Evolutionary conservation across 163 green algal genomes (phyloP).

Genomic region (Prototheca wickerhamii): DNA sequence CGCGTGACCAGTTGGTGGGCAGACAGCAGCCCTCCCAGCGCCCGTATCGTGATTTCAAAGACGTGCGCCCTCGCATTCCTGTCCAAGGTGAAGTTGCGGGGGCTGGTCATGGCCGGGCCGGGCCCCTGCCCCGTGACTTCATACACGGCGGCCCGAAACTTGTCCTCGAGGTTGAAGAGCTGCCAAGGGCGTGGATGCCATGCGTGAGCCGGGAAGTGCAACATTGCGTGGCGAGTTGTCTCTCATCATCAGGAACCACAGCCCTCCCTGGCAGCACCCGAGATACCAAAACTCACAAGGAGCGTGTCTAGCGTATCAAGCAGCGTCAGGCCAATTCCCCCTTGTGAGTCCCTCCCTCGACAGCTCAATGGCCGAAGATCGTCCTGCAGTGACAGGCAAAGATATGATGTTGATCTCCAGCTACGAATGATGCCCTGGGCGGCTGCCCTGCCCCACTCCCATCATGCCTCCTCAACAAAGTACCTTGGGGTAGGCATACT

Average conservation of each 20-base stretch:
- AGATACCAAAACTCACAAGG: constrained; percentile 11
- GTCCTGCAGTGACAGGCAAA: constrained; percentile 35
- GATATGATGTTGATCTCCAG: not conserved
- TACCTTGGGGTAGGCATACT: constrained; percentile 52
- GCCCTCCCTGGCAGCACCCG: too few relatives aligned
- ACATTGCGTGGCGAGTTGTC: too few relatives aligned
- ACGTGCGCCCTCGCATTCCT: constrained; percentile 54
- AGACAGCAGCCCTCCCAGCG: constrained; percentile 75
- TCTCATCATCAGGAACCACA: too few relatives aligned
- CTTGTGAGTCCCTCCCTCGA: constrained; percentile 62
- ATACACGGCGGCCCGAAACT: constrained; percentile 25
- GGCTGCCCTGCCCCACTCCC: not conserved
- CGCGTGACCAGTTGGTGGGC: constrained; percentile 56
- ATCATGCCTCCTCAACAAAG: not conserved
- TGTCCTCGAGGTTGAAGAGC: too few relatives aligned
- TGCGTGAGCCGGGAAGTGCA: too few relatives aligned
- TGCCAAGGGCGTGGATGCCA: too few relatives aligned
- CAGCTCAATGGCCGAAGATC: constrained; percentile 74
- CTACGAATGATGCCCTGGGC: not conserved
- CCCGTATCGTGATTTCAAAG: constrained; percentile 88
- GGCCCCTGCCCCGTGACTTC: constrained; percentile 12
- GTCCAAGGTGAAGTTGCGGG: constrained; percentile 31
- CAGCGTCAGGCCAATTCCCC: constrained; percentile 63
- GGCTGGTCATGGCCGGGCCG: not conserved
- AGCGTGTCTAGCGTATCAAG: constrained; percentile 68